Base-by-base conservation (phyloP, 1,284 basidiomycete genomes). In the Phlebopus sp. region DNA sequence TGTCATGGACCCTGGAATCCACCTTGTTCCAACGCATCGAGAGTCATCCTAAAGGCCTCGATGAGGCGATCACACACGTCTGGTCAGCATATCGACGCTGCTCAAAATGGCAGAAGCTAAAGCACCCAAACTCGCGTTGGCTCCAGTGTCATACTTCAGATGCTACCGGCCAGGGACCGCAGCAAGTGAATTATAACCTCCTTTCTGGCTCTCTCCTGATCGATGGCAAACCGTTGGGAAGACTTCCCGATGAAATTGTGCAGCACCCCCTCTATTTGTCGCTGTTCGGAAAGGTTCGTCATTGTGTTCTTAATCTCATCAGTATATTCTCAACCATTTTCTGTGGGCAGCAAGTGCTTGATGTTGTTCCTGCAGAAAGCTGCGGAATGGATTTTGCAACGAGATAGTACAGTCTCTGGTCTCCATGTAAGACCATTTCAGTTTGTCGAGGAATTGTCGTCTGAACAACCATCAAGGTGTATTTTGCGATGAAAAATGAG, bases 191-290 rank as follows among this genome's bases (percentile, higher is more conserved):
- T 47, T 53, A 72, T 13, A 67, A 80, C 46, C 30, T 77, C 1
- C 50, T 77, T 5, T 56, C 66, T 31, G 77, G 77, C 9, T 49
- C 53, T 7, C 59, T 80, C 4, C 58, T 76, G 8, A 63, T 79
- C 6, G 56, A 73, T 38, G 77, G 74, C 0, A 66, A 66, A 40
- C 63, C 69, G 1, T 44, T 75, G 4, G 68, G 69, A 5, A 64
- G 67, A 17, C 60, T 79, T 9, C 72, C 74, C 0, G 42, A 31
- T 1, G 48, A 56, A 0, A 71, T 76, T 32, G 32, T 64, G 1
- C 30, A 25, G 0, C 67, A 76, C 53, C 35, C 62, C 1, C 57
- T 62, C 1, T 78, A 70, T 35, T 19, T 30, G 2, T 55, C 63
- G 0, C 47, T 77, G 17, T 67, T 72, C 21, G 57, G 55, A 7